Evolutionary conservation across 1,139 yeast genomes (phyloP).

Genomic region (Yarrowia galli): DNA sequence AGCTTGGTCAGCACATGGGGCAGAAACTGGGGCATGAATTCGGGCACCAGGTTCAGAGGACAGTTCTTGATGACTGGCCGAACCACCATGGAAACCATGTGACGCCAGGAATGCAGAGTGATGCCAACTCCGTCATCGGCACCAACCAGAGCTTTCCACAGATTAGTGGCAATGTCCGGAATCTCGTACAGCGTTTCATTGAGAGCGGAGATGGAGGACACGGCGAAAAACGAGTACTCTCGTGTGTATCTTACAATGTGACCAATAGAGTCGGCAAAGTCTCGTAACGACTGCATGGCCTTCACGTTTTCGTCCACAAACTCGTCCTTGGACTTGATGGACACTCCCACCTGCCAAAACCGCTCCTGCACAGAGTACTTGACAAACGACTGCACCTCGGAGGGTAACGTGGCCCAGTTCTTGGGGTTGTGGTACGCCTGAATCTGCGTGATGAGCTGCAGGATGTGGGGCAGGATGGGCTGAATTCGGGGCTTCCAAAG

Average conservation of each 20-base stretch:
- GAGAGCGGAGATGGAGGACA: slow-evolving; percentile 87
- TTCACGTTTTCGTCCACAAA: slow-evolving; percentile 93
- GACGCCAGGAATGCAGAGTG: slow-evolving; percentile 96
- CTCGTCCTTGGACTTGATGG: slow-evolving; percentile 91
- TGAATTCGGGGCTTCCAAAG: slow-evolving; percentile 94
- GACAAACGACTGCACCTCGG: slow-evolving; percentile 89
- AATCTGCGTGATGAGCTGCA: slow-evolving; percentile 85
- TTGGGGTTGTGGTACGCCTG: slow-evolving; percentile 94
- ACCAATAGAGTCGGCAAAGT: slow-evolving; percentile 98
- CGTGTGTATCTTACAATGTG: slow-evolving; percentile 94
- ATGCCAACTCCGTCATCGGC: slow-evolving; percentile 73
- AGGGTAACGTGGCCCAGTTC: slow-evolving; percentile 88
- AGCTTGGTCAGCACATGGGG: slow-evolving; percentile 78
- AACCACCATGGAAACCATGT: slow-evolving; percentile 87
- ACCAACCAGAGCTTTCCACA: slow-evolving; percentile 89
- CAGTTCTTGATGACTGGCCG: slow-evolving; percentile 88
- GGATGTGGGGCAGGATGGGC: slow-evolving; percentile 88
- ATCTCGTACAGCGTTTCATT: slow-evolving; percentile 89
- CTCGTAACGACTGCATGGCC: slow-evolving; percentile 91
- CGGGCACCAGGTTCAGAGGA: slow-evolving; percentile 70
- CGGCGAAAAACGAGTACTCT: slow-evolving; percentile 90
- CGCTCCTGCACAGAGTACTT: slow-evolving; percentile 87
- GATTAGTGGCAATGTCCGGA: slow-evolving; percentile 74
- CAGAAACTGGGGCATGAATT: slow-evolving; percentile 76
- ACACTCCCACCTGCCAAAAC: slow-evolving; percentile 98